These are phyloP conservation scores for Trypanosomatidae sp. DNA, from an alignment of 208 protist genomes.

Conservation along the genomic window DNA sequence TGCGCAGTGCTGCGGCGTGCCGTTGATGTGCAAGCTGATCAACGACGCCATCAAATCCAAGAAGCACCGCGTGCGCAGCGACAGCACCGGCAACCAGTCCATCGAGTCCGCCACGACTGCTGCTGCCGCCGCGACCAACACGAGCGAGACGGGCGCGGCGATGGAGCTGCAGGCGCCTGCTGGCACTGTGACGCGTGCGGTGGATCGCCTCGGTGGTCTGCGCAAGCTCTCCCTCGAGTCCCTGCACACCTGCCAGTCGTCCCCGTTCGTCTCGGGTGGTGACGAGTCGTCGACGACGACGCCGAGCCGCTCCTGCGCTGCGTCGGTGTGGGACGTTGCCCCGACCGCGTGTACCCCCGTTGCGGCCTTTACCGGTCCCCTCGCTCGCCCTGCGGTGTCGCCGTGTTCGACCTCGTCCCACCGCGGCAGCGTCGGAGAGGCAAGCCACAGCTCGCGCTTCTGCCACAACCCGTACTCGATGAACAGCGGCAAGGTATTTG, in stretches of 20 bases:
- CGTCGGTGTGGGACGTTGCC: constrained; percentile 12
- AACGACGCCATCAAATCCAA: constrained; percentile 17
- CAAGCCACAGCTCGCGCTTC: constrained; percentile 22
- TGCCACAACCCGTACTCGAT: constrained; percentile 32
- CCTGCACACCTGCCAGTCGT: not conserved
- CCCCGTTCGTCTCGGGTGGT: constrained; percentile 8
- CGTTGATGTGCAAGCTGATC: constrained; percentile 31
- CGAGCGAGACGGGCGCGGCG: too few species aligned
- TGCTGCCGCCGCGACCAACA: too few species aligned
- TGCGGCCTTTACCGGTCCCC: not conserved
- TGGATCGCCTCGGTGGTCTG: too few species aligned
- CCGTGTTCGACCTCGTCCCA: constrained; percentile 19
- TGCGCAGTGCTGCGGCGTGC: constrained; percentile 33
- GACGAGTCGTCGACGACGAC: constrained; percentile 20
- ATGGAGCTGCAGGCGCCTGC: too few species aligned
- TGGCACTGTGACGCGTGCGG: too few species aligned
- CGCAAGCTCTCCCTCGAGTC: constrained; percentile 18
- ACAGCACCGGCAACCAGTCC: too few species aligned
- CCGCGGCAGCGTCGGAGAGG: constrained; percentile 13
- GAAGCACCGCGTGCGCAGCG: constrained; percentile 7
- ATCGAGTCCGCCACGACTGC: not conserved
- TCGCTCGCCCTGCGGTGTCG: constrained; percentile 7
- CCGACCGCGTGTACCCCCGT: constrained; percentile 4
- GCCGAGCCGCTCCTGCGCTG: constrained; percentile 12
- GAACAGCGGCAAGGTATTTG: constrained; percentile 18